A percentile compares a stretch with the other conserved stretches of the same genome.
phyloP scores from a whole-genome alignment of 1,139 yeast genomes.

The Chernovozyma aurita region DNA sequence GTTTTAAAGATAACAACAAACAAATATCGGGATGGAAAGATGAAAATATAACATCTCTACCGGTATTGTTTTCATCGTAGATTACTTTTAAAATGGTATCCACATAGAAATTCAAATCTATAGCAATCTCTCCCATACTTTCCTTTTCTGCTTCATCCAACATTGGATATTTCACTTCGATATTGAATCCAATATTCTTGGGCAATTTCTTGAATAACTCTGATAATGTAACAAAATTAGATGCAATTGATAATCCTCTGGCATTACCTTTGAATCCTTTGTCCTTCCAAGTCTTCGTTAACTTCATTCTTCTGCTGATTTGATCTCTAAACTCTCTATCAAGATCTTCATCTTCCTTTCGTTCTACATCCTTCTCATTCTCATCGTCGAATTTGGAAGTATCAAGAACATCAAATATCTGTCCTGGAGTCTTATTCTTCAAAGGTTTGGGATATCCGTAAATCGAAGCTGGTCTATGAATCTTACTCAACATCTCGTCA shows the following conservation, averaged over 20 bases:
- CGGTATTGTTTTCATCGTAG: slow-evolving; percentile 67
- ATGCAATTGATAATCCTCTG: slow-evolving; percentile 86
- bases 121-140: slow-evolving; percentile 80
- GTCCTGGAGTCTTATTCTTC: slow-evolving; percentile 10
- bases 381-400: slow-evolving; percentile 9
- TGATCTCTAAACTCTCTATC: slow-evolving; percentile 36
- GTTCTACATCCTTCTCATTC: slow-evolving; percentile 6
- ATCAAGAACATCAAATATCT: slow-evolving; percentile 3
- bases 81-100: slow-evolving; percentile 80
- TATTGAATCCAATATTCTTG: slow-evolving; percentile 81
- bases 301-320: slow-evolving; percentile 66
- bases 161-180: slow-evolving; percentile 95
- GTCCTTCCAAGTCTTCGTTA: slow-evolving; percentile 81
- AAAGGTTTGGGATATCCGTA: slow-evolving; percentile 31
- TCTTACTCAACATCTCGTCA: slow-evolving; percentile 33
- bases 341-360: slow-evolving; percentile 28
- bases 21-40: slow-evolving; percentile 96
- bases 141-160: slow-evolving; percentile 87
- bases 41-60: slow-evolving; percentile 85
- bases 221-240: slow-evolving; percentile 83
- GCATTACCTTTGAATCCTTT: slow-evolving; percentile 90
- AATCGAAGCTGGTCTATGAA: slow-evolving; percentile 38
- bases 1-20: slow-evolving; percentile 78
- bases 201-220: slow-evolving; percentile 84
- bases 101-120: slow-evolving; percentile 82